Percentiles rank a stretch among this genome's conserved stretches.
Conservation (phyloP, 2,329 filamentous ascomycete species). For the Sphaerulina vaccinii region DNA sequence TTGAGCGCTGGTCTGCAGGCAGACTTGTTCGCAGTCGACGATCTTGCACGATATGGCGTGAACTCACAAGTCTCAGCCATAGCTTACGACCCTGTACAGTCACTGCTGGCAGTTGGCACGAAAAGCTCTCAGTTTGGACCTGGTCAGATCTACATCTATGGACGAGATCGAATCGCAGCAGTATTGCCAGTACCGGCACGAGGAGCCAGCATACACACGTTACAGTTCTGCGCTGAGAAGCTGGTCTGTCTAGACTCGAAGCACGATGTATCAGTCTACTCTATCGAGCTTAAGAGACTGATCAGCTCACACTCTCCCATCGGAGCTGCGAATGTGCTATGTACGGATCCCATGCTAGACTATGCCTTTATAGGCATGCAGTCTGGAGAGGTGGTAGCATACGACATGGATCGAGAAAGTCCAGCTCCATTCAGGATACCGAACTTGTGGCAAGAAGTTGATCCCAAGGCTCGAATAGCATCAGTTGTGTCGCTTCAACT, state of each 20-base stretch:
- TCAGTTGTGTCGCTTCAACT: conserved; percentile 76
- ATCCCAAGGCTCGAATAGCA: conserved; percentile 63
- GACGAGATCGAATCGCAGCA: conserved; percentile 75
- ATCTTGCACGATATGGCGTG: conserved; percentile 77
- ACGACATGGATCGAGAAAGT: conserved; percentile 80
- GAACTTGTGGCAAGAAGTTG: conserved; percentile 78
- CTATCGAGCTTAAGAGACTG: conserved; percentile 67
- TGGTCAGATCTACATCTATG: conserved; percentile 86
- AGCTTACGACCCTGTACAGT: conserved; percentile 91
- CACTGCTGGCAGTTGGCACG: conserved; percentile 87
- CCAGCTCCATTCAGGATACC: conserved; percentile 77
- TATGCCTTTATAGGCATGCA: conserved; percentile 77
- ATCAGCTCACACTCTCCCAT: conserved; percentile 72
- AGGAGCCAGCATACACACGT: conserved; percentile 66
- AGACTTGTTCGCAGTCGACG: conserved; percentile 77
- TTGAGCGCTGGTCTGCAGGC: conserved; percentile 77
- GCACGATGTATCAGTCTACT: conserved; percentile 82
- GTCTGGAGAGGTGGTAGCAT: conserved; percentile 78
- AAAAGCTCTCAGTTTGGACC: conserved; percentile 80
- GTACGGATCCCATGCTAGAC: conserved; percentile 86
- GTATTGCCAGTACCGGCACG: conserved; percentile 68
- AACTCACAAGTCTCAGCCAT: conserved; percentile 66
- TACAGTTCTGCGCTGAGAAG: conserved; percentile 85
- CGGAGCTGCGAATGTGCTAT: conserved; percentile 69
- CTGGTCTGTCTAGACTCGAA: conserved; percentile 80